Conservation (phyloP, 1,139 yeast species). For the Hemisphaericaspora xylanilytica region DNA sequence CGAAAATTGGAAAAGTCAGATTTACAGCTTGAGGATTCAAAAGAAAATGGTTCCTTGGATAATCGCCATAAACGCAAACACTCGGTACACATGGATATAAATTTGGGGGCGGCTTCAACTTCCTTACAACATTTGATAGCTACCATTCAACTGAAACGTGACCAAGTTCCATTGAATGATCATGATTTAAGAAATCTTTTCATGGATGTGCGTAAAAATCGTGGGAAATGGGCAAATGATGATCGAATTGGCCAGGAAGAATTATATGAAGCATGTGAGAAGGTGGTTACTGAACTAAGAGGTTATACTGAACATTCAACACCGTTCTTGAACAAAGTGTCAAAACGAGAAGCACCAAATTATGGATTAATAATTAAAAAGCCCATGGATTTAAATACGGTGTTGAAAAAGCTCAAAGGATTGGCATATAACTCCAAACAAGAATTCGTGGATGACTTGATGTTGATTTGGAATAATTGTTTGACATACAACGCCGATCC, state of each 20-base stretch:
- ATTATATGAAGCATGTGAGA: conserved; percentile 94
- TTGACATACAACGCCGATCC: conserved; percentile 93
- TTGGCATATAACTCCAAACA: conserved; percentile 80
- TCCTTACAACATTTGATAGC: conserved; percentile 79
- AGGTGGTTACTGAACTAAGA: conserved; percentile 84
- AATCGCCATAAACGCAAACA: conserved; percentile 8
- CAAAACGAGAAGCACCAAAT: conserved; percentile 96
- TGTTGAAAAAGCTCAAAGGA: conserved; percentile 80
- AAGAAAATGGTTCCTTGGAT: conserved; percentile 7
- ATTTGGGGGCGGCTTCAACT: conserved; percentile 60
- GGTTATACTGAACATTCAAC: conserved; percentile 96
- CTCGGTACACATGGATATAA: conserved; percentile 14
- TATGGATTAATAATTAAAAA: conserved; percentile 84
- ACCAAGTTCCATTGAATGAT: conserved; percentile 73
- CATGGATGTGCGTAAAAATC: conserved; percentile 88
- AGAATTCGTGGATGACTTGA: conserved; percentile 88
- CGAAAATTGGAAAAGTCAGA: conserved; percentile 80
- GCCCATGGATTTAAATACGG: conserved; percentile 97
- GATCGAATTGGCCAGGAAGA: conserved; percentile 97
- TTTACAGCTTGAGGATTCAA: conserved; percentile 54
- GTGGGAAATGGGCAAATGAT: conserved; percentile 97
- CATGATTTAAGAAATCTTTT: conserved; percentile 79
- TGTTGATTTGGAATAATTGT: conserved; percentile 95
- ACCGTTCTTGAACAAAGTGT: conserved; percentile 90
- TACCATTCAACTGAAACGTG: conserved; percentile 76